Evolutionary conservation across 176 grass and related monocot genomes (phyloP), one percentile per base, ranked within the genome.

Genomic region (Microstegium vimineum): DNA sequence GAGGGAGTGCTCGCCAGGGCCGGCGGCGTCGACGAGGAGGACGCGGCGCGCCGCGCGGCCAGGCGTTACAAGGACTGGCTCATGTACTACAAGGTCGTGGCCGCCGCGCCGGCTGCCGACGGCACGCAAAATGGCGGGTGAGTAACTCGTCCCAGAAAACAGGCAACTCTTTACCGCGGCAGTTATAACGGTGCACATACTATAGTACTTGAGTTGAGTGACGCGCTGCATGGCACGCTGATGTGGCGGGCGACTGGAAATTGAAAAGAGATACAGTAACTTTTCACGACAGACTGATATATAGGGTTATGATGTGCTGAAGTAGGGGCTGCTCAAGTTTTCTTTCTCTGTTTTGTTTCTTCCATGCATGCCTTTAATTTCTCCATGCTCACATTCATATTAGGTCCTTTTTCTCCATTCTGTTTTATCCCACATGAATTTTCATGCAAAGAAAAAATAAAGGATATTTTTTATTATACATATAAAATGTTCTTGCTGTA

Each of bases 21-120:
- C n/a, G 83, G 42, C 33, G 88, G 69, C 35, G 81, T 77, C 31
- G 56, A 73, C 34, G 67, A 73, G 57, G 88, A 93, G 16, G 86
- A 86, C 45, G 90, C 81, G 23, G 93, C 80, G 4, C 88, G 81
- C 25, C 71, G 89, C 52, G 86, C 87, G 22, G 96, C 86, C 34
- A 77, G 87, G 80, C 51, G 91, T 42, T 98, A 93, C 84, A 98
- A 95, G 82, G 87, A 92, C 82, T 98, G 96, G 93, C 80, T 98
- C 69, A 98, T 98, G 87, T 98, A 98, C 80, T 98, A 93, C 74
- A 88, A 90, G 89, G 96, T 98, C 13, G 89, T 98, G 22, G 83
- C 78, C 52, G 77, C 83, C n/a, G n/a, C n/a, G n/a, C n/a, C n/a
- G n/a, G n/a, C n/a, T n/a, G n/a, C n/a, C 76, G 71, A 42, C 16